Conservation (phyloP, 1,139 yeast species). For the Nakaseomyces uthaithaninus region DNA sequence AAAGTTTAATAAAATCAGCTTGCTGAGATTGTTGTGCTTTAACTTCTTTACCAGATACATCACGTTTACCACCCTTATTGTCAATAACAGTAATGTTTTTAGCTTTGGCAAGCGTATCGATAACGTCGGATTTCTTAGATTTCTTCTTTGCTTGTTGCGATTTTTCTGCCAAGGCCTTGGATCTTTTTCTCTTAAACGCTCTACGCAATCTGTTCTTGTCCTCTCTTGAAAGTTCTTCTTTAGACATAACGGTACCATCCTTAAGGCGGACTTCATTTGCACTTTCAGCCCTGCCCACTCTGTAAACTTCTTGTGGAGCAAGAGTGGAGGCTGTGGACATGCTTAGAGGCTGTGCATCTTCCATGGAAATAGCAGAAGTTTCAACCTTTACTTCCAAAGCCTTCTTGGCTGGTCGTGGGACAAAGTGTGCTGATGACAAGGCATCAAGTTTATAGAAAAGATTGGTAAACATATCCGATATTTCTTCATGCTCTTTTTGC, state of each 20-base stretch:
- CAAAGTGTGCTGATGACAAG: slow-evolving; percentile 82
- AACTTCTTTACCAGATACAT: slow-evolving; percentile 60
- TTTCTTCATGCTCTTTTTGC: slow-evolving; percentile 68
- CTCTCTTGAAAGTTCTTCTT: slow-evolving; percentile 75
- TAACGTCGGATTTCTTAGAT: slow-evolving; percentile 53
- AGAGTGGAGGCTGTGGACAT: slow-evolving; percentile 65
- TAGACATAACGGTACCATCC: slow-evolving; percentile 75
- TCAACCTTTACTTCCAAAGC: slow-evolving; percentile 72
- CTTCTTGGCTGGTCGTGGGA: slow-evolving; percentile 84
- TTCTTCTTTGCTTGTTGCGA: slow-evolving; percentile 38
- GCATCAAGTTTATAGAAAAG: slow-evolving; percentile 75
- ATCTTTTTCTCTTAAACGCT: slow-evolving; percentile 72
- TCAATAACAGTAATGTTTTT: slow-evolving; percentile 76
- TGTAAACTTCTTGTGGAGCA: slow-evolving; percentile 95
- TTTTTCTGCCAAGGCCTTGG: slow-evolving; percentile 44
- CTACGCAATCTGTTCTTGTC: slow-evolving; percentile 85
- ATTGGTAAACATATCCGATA: slow-evolving; percentile 53
- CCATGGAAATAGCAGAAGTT: slow-evolving; percentile 79
- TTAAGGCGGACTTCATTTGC: slow-evolving; percentile 62
- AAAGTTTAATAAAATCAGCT: slow-evolving; percentile 6
- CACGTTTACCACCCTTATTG: slow-evolving; percentile 67
- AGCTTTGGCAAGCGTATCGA: slow-evolving; percentile 65
- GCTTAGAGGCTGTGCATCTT: slow-evolving; percentile 91
- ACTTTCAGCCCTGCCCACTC: slow-evolving; percentile 42
- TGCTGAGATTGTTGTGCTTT: slow-evolving; percentile 28